These are phyloP conservation scores for Cadophora luteo-olivacea DNA, from an alignment of 2,329 filamentous ascomycete species.

Conservation along the genomic window DNA sequence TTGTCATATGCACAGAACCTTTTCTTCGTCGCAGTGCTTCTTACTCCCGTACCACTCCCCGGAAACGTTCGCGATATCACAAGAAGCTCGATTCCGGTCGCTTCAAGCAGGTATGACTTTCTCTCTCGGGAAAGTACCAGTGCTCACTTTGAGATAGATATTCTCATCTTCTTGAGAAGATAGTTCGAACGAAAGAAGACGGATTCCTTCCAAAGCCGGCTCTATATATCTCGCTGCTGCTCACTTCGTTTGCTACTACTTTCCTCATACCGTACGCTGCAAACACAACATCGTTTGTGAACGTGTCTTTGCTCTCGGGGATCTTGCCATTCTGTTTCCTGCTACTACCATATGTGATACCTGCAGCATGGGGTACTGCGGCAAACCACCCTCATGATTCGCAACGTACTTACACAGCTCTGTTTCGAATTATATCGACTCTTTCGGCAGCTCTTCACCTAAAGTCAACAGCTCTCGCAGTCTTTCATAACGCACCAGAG, in stretches of 20 bases:
- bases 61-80: conserved; percentile 40
- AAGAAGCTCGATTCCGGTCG: conserved; percentile 30
- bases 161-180: conserved; percentile 44
- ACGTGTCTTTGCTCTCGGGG: conserved; percentile 45
- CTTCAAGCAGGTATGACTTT: conserved; percentile 32
- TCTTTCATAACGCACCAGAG: conserved; percentile 55
- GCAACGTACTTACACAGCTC: conserved; percentile 50
- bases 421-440: conserved; percentile 56
- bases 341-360: conserved; percentile 54
- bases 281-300: conserved; percentile 50
- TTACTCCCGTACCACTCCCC: conserved; percentile 58
- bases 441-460: conserved; percentile 53
- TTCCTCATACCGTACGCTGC: conserved; percentile 50
- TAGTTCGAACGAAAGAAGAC: conserved; percentile 51
- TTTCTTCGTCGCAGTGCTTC: conserved; percentile 64
- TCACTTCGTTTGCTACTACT: conserved; percentile 47
- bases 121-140: not conserved
- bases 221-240: conserved; percentile 46
- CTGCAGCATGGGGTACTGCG: conserved; percentile 55
- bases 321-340: conserved; percentile 54
- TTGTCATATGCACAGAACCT: conserved; percentile 68
- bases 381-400: conserved; percentile 49
- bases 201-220: conserved; percentile 52
- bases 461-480: conserved; percentile 50
- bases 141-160: conserved; percentile 32